Percentiles rank a stretch among this genome's conserved stretches.
Evolutionary conservation across 257 asterid species (phyloP).

Genomic region (Jacaranda copaia): DNA sequence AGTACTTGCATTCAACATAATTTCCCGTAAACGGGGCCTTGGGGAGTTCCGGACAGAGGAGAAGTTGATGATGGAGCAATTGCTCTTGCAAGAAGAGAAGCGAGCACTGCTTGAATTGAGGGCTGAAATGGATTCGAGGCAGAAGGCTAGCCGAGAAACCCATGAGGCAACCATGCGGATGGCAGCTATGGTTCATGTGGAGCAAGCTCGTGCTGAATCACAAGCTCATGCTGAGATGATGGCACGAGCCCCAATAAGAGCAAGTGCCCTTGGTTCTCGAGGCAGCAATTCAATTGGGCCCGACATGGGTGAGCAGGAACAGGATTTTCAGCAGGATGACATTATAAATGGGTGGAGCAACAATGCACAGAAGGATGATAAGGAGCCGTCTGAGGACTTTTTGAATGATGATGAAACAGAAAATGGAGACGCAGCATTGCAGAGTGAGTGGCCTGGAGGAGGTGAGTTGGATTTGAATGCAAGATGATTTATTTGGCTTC

Average conservation of each 20-base stretch:
- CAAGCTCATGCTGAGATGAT: slow-evolving; percentile 85
- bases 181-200: slow-evolving; percentile 77
- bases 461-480: slow-evolving; percentile 61
- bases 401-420: slow-evolving; percentile 86
- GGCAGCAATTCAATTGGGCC: slow-evolving; percentile 55
- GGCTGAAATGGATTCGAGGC: slow-evolving; percentile 74
- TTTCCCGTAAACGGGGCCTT: slow-evolving; percentile 76
- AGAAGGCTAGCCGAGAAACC: slow-evolving; percentile 49
- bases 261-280: slow-evolving; percentile 71
- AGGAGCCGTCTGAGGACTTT: slow-evolving; percentile 95
- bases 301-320: slow-evolving; percentile 69
- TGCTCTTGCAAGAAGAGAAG: slow-evolving; percentile 83
- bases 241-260: slow-evolving; percentile 76
- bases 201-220: slow-evolving; percentile 78
- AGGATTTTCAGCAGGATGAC: slow-evolving; percentile 66
- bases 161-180: slow-evolving; percentile 77
- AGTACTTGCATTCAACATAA: slow-evolving; percentile 93
- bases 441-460: slow-evolving; percentile 56
- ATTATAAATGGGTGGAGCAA: slow-evolving; percentile 83
- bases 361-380: slow-evolving; percentile 77
- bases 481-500: slow-evolving; percentile 34
- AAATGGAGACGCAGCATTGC: slow-evolving; percentile 48
- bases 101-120: slow-evolving; percentile 62
- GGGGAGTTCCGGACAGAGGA: slow-evolving; percentile 98
- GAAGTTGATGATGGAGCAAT: slow-evolving; percentile 93